Evolutionary conservation across 2,329 filamentous ascomycete species (phyloP).

Genomic region (Curvularia sp.): DNA sequence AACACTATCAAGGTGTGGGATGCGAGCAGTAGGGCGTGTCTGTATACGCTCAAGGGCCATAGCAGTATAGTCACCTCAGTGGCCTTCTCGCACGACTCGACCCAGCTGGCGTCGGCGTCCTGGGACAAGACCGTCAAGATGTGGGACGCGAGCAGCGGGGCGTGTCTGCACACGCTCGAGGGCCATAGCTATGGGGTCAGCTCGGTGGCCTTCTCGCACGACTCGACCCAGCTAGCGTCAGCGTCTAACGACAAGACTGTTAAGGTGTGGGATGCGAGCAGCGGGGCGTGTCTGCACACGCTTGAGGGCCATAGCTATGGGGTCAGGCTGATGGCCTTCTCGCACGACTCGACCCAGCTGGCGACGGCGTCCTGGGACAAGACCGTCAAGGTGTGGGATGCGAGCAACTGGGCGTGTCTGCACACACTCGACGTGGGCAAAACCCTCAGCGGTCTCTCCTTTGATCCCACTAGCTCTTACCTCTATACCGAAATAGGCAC

Average conservation of each 20-base stretch:
- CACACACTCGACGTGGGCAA: constrained; percentile 20
- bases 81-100: no score
- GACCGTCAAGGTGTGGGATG: no score
- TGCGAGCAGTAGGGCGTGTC: background rate
- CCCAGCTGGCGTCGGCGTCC: no score
- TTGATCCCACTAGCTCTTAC: background rate
- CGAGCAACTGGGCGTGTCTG: constrained; percentile 9
- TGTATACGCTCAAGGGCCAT: background rate
- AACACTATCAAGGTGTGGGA: no score
- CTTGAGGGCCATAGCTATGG: no score
- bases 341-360: no score
- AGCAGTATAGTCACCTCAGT: background rate
- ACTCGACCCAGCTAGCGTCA: no score
- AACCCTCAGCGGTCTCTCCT: background rate
- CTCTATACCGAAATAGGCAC: constrained; percentile 29
- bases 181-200: background rate
- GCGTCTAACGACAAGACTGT: no score
- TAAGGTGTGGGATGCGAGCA: no score
- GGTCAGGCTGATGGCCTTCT: no score
- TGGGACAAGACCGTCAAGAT: no score
- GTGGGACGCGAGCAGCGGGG: background rate
- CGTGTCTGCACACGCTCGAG: background rate
- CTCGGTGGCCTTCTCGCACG: background rate
- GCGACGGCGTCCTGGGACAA: no score
- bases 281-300: background rate